Conservation (phyloP, 2,329 filamentous ascomycete genomes). For the Aspergillus piperis region DNA sequence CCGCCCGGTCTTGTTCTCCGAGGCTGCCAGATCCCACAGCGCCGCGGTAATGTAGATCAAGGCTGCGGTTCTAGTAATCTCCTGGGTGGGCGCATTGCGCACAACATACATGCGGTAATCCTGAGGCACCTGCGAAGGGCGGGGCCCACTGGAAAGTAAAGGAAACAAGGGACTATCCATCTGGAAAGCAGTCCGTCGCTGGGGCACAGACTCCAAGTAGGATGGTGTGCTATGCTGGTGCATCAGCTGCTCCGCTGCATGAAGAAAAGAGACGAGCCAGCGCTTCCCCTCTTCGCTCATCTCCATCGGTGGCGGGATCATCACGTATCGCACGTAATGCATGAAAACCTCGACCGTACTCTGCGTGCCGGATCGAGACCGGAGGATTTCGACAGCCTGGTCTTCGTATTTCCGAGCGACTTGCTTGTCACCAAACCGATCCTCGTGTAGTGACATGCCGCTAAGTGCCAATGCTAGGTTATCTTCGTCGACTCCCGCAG, state of each 20-base stretch:
- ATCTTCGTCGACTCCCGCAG: conserved; percentile 28
- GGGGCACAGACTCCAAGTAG: conserved; percentile 32
- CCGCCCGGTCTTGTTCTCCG: conserved; percentile 32
- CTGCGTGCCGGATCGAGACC: conserved; percentile 29
- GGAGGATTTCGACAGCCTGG: conserved; percentile 35
- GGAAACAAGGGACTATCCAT: conserved; percentile 42
- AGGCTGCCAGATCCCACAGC: conserved; percentile 38
- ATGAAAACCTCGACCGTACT: conserved; percentile 31
- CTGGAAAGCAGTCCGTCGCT: conserved; percentile 34
- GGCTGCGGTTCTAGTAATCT: conserved; percentile 39
- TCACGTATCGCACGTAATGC: conserved; percentile 38
- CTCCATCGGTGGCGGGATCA: conserved; percentile 28
- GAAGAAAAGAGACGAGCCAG: conserved; percentile 40
- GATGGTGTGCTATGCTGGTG: conserved; percentile 28
- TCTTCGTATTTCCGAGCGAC: conserved; percentile 31
- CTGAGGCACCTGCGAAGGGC: conserved; percentile 39
- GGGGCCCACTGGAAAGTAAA: conserved; percentile 45
- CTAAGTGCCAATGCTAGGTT: conserved; percentile 36
- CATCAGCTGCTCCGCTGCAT: conserved; percentile 38
- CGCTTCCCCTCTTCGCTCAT: conserved; percentile 24
- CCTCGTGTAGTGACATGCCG: conserved; percentile 42
- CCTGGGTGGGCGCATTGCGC: conserved; percentile 33
- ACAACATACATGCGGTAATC: conserved; percentile 42
- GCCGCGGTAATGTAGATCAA: conserved; percentile 43
- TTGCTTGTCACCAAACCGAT: conserved; percentile 38